Base-by-base conservation (phyloP, 2,329 filamentous ascomycete species). In the Trichoderma sp. region DNA sequence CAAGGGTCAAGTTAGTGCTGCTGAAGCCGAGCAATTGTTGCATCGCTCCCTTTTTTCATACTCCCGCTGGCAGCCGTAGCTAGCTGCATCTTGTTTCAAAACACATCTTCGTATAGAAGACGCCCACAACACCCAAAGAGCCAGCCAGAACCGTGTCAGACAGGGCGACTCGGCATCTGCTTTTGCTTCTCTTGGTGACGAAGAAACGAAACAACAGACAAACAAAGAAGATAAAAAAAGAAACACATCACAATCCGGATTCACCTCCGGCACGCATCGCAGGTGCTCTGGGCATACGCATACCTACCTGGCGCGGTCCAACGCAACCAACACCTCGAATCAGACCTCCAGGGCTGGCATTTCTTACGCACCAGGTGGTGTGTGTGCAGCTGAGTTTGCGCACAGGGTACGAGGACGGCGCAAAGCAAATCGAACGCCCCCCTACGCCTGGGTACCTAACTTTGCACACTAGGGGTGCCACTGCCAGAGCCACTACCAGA, bases 351-450 rank as follows among this genome's bases (percentile, higher is more conserved):
- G 35, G 38, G 16, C 38, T 29, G 38, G 29, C 24, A 18, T 29
- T 29, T 38, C 21, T 65, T 60, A 38, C 69, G 69, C 69, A 73
- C 69, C 69, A 29, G 69, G 69, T 73, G 69, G 68, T 73, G 69
- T 73, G 60, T 38, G 60, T 35, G 56, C 69, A 73, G 60, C 60
- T 65, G 41, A 53, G 41, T 73, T 65, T 73, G 27, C 41, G 41
- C 69, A 73, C 69, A 73, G 69, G 69, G 69, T 73, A 73, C 69
- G 29, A 31, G 29, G n/a, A 27, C 29, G 29, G 38, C 53, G 67
- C 56, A 33, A 33, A 64, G 38, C 11, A n/a, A n/a, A 53, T 21
- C n/a, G 8, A 63, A 56, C 59, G 60, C 69, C n/a, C 69, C 35
- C 69, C 69, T 65, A 62, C 69, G 35, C 68, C 56, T 31, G n/a